These are phyloP conservation scores for Letharia columbiana DNA, from an alignment of 495 filamentous ascomycete species.

Conservation along the genomic window DNA sequence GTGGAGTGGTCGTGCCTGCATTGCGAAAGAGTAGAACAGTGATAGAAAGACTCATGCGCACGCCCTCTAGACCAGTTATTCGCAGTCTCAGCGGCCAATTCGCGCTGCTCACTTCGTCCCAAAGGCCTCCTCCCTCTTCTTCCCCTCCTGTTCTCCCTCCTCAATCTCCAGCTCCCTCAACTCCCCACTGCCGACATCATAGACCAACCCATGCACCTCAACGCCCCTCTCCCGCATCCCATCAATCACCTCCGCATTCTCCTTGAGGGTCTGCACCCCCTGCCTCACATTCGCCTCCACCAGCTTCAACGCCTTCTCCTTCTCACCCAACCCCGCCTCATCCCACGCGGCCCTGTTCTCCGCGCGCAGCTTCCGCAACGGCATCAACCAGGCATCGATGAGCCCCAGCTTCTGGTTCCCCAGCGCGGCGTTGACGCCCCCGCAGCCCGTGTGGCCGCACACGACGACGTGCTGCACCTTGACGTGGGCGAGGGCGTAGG, in stretches of 20 bases:
- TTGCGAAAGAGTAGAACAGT: not conserved
- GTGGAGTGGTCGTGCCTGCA: not conserved
- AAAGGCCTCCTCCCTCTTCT: constrained; percentile 37
- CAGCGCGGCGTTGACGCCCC: constrained; percentile 65
- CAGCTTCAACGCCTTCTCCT: constrained; percentile 44
- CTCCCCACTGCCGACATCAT: constrained; percentile 54
- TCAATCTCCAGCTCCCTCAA: constrained; percentile 47
- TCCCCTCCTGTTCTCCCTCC: constrained; percentile 34
- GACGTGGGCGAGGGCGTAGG: constrained; percentile 67
- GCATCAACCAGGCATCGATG: constrained; percentile 69
- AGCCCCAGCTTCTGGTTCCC: constrained; percentile 60
- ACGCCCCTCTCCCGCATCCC: constrained; percentile 62
- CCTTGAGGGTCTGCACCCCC: constrained; percentile 55
- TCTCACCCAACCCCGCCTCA: constrained; percentile 43
- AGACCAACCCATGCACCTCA: constrained; percentile 63
- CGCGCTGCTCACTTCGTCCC: constrained; percentile 1
- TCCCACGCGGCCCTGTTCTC: constrained; percentile 30
- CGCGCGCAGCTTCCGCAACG: constrained; percentile 53
- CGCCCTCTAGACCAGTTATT: not conserved
- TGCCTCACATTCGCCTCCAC: constrained; percentile 62
- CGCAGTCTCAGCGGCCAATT: not conserved
- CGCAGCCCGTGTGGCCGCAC: constrained; percentile 76
- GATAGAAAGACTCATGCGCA: not conserved
- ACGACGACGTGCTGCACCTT: constrained; percentile 77
- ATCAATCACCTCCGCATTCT: constrained; percentile 37